Percentiles rank a stretch among this genome's conserved stretches.
These are phyloP conservation scores for Clonostachys rhizophaga DNA, from an alignment of 2,329 filamentous ascomycete genomes.

Conservation along the genomic window DNA sequence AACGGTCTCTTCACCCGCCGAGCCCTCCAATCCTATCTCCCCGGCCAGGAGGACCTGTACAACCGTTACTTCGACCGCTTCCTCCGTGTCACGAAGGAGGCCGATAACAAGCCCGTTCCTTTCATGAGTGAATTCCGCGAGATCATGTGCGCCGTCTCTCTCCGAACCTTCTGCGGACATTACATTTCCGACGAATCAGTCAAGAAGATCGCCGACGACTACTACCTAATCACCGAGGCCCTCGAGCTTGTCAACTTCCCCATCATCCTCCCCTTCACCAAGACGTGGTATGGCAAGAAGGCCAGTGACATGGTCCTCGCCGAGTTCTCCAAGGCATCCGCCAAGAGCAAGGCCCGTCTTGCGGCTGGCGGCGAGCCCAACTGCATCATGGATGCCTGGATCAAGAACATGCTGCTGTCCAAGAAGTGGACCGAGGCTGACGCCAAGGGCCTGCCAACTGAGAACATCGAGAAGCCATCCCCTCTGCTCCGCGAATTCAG, in stretches of 20 bases:
- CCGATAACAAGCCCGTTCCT: slow-evolving; percentile 68
- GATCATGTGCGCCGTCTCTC: slow-evolving; percentile 90
- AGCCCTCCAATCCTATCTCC: slow-evolving; percentile 83
- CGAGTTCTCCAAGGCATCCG: slow-evolving; percentile 87
- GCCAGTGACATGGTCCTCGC: slow-evolving; percentile 86
- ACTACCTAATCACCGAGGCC: slow-evolving; percentile 92
- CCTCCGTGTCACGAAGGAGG: slow-evolving; percentile 67
- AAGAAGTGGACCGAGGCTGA: slow-evolving; percentile 75
- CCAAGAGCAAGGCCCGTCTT: slow-evolving; percentile 92
- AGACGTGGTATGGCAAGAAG: slow-evolving; percentile 96
- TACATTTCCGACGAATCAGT: slow-evolving; percentile 89
- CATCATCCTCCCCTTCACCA: slow-evolving; percentile 90
- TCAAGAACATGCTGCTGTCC: slow-evolving; percentile 82
- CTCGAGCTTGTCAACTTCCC: slow-evolving; percentile 98
- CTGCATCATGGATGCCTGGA: slow-evolving; percentile 96
- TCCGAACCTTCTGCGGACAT: slow-evolving; percentile 94
- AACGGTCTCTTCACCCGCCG: slow-evolving; percentile 92
- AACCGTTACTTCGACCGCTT: slow-evolving; percentile 80
- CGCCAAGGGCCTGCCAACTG: slow-evolving; percentile 63
- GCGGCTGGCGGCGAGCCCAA: slow-evolving; percentile 77
- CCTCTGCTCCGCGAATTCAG: slow-evolving; percentile 81
- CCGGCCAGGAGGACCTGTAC: slow-evolving; percentile 89
- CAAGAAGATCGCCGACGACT: slow-evolving; percentile 93
- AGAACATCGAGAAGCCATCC: slow-evolving; percentile 75
- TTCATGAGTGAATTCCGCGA: slow-evolving; percentile 94